phyloP scores from a whole-genome alignment of 257 asterid species.

The Solanum arcanum region DNA sequence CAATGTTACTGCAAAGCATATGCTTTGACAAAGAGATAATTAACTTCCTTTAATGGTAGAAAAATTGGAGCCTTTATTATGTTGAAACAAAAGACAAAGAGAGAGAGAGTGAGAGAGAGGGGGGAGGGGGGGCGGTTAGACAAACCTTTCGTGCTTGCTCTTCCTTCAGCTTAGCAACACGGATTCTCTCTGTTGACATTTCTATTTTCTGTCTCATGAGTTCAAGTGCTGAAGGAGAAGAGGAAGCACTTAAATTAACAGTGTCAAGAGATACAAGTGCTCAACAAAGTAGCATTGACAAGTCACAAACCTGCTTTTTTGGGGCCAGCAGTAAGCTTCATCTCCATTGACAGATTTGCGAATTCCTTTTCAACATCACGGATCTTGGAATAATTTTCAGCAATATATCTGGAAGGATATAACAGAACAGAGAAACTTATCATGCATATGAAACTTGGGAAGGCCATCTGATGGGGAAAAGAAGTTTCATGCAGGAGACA shows the following conservation, averaged over 20 bases:
- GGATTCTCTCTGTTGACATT: slow-evolving; percentile 71
- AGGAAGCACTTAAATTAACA: neutral
- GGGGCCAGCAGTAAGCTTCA: slow-evolving; percentile 96
- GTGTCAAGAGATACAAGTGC: neutral
- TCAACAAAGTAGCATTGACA: neutral
- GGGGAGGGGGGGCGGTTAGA: neutral
- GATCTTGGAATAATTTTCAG: slow-evolving; percentile 83
- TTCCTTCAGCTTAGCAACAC: slow-evolving; percentile 67
- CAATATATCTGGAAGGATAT: slow-evolving; percentile 61
- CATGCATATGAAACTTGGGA: neutral
- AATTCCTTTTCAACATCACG: slow-evolving; percentile 97
- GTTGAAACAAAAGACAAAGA: neutral
- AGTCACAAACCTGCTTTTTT: slow-evolving; percentile 64
- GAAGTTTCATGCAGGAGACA: neutral
- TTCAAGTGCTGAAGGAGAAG: slow-evolving; percentile 57
- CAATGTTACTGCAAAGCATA: neutral
- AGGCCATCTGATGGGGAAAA: neutral
- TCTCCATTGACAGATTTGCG: slow-evolving; percentile 67
- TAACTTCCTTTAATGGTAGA: neutral
- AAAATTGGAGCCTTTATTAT: neutral
- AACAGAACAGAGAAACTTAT: neutral
- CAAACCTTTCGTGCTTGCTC: slow-evolving; percentile 65
- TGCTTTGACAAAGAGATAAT: neutral
- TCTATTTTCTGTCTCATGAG: slow-evolving; percentile 92
- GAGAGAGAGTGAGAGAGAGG: neutral